Evolutionary conservation across 2,329 filamentous ascomycete genomes (phyloP).

Genomic region (Aureobasidium sp.): DNA sequence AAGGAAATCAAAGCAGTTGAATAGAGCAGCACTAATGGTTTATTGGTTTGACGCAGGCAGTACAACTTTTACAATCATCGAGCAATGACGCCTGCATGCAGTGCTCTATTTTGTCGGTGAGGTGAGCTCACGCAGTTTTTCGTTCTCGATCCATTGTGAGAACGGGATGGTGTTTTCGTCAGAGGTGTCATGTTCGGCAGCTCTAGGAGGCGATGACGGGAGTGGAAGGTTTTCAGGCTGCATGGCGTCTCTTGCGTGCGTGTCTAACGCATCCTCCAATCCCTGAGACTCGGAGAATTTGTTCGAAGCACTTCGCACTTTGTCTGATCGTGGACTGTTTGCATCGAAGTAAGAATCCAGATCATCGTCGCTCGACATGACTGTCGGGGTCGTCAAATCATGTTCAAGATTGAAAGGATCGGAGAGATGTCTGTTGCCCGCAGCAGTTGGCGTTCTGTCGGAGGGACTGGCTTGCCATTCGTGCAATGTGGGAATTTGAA

Average conservation of each 20-base stretch:
- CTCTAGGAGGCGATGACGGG: conserved; percentile 1
- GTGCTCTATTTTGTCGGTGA: not conserved
- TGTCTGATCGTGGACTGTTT: not conserved
- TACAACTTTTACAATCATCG: not conserved
- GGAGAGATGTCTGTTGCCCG: not conserved
- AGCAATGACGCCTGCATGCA: conserved; percentile 5
- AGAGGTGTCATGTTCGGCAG: not conserved
- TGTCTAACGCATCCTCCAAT: not conserved
- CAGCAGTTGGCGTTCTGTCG: conserved; percentile 1
- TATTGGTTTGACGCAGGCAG: not conserved
- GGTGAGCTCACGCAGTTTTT: conserved; percentile 2
- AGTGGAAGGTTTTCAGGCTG: conserved; percentile 4
- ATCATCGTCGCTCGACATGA: conserved; percentile 6
- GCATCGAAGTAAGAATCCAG: conserved; percentile 11
- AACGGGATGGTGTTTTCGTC: not conserved
- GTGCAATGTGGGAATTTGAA: not conserved
- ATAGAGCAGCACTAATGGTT: not conserved
- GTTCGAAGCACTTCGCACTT: not conserved
- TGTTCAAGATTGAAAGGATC: not conserved
- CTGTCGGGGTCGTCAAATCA: not conserved
- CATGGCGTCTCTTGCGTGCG: not conserved
- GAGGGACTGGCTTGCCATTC: not conserved
- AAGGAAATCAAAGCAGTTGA: not conserved
- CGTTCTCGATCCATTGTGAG: conserved; percentile 3
- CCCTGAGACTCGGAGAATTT: not conserved